Evolutionary conservation across 495 filamentous ascomycete species (phyloP).

Genomic region (Penicillium manginii): DNA sequence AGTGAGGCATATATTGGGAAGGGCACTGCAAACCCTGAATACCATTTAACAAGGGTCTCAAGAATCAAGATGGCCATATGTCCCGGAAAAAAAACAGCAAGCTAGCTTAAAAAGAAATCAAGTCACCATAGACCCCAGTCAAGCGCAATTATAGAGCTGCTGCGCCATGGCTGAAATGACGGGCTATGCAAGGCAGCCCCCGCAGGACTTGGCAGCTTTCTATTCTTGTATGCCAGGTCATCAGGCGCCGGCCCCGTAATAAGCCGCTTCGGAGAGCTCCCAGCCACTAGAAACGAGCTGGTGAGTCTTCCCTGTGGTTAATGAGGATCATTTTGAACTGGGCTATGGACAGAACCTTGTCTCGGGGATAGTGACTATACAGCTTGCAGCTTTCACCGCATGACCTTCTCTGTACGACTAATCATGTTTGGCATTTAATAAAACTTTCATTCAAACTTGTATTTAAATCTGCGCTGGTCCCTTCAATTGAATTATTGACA

Average conservation of each 20-base stretch:
- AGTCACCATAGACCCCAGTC: too few species aligned
- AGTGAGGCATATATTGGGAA: too few species aligned
- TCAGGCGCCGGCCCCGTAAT: neutral
- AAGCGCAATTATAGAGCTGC: too few species aligned
- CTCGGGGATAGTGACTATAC: neutral
- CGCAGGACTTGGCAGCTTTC: neutral
- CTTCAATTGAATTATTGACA: neutral
- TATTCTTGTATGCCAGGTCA: neutral
- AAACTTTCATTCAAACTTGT: neutral
- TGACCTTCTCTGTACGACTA: neutral
- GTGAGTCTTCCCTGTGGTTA: neutral
- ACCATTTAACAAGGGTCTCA: too few species aligned
- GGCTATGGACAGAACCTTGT: neutral
- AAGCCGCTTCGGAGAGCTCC: neutral
- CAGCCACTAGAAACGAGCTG: neutral
- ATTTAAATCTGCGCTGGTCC: neutral
- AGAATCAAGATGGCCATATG: too few species aligned
- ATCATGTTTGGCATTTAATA: neutral
- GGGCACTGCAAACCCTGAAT: too few species aligned
- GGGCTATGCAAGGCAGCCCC: too few species aligned
- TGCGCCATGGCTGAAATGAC: too few species aligned
- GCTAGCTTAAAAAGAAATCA: too few species aligned
- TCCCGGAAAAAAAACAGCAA: too few species aligned
- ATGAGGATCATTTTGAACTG: slow-evolving; percentile 1
- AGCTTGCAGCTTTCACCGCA: neutral